phyloP scores from a whole-genome alignment of 805 yeast genomes.

The Barnettozyma vustinii region DNA sequence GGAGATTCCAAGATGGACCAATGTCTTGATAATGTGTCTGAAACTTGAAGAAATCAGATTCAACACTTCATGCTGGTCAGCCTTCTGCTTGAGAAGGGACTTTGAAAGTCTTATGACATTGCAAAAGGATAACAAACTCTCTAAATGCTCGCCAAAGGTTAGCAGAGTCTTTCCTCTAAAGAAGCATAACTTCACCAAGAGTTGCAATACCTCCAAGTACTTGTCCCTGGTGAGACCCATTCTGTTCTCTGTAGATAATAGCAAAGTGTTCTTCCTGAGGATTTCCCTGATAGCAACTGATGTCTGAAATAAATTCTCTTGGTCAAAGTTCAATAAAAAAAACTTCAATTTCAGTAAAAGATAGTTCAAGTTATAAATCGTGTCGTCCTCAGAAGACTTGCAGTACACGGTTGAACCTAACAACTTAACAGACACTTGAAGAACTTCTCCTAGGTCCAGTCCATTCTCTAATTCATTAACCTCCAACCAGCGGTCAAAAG shows the following conservation, averaged over 20 bases:
- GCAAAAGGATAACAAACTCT: slow-evolving; percentile 35
- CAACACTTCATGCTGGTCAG: slow-evolving; percentile 28
- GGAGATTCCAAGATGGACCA: slow-evolving; percentile 46
- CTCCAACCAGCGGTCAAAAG: slow-evolving; percentile 15
- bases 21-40: slow-evolving; percentile 32
- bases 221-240: slow-evolving; percentile 6
- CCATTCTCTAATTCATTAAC: slow-evolving; percentile 12
- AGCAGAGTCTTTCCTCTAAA: slow-evolving; percentile 16
- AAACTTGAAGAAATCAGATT: slow-evolving; percentile 34
- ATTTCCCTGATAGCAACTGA: slow-evolving; percentile 3
- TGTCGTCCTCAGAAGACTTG: slow-evolving; percentile 2
- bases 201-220: slow-evolving; percentile 8
- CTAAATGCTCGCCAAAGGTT: slow-evolving; percentile 19
- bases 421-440: slow-evolving; percentile 1
- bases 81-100: slow-evolving; percentile 43
- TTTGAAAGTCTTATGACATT: slow-evolving; percentile 46
- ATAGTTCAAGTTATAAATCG: slow-evolving; percentile 7
- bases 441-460: slow-evolving; percentile 8
- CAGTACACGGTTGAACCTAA: slow-evolving; percentile 5
- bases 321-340: slow-evolving; percentile 12
- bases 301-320: slow-evolving; percentile 7
- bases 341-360: slow-evolving; percentile 15
- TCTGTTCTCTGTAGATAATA: slow-evolving; percentile 14
- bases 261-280: not conserved
- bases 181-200: slow-evolving; percentile 15